Conservation (phyloP, 768 basidiomycete species). For the Suillus clintonianus region DNA sequence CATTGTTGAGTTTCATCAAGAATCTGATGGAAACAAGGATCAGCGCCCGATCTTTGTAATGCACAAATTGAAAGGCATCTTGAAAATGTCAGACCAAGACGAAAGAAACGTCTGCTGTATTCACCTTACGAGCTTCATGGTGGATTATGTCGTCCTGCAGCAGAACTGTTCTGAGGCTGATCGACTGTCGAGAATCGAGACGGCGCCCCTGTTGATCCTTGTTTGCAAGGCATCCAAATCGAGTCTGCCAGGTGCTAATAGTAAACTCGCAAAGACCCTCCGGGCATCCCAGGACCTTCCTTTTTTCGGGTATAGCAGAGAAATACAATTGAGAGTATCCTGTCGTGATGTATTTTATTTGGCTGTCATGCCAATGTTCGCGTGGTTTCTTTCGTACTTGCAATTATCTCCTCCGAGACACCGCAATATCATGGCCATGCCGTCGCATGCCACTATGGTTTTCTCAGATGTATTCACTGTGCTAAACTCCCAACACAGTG, state of each 20-base stretch:
- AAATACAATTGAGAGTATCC: too few species aligned
- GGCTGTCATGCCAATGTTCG: neutral
- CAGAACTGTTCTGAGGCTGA: neutral
- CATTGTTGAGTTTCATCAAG: conserved; percentile 99
- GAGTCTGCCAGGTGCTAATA: too few species aligned
- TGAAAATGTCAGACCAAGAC: conserved; percentile 5
- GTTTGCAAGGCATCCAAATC: conserved; percentile 9
- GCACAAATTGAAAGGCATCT: conserved; percentile 4
- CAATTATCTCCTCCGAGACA: neutral
- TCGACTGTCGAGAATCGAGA: neutral
- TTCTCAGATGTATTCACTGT: neutral
- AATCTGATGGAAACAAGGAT: conserved; percentile 56
- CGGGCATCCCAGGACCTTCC: too few species aligned
- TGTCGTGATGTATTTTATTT: too few species aligned
- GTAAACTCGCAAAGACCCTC: too few species aligned
- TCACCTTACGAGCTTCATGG: conserved; percentile 86
- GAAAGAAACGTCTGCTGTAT: conserved; percentile 11
- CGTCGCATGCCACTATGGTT: neutral
- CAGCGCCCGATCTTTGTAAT: conserved; percentile 16
- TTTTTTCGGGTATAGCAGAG: too few species aligned
- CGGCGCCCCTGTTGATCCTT: conserved; percentile 2
- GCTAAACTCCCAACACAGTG: neutral
- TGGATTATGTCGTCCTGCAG: conserved; percentile 23
- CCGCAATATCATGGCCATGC: neutral
- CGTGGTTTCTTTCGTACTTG: neutral